phyloP scores from a whole-genome alignment of 768 basidiomycete species.

The Hypholoma fasciculare region DNA sequence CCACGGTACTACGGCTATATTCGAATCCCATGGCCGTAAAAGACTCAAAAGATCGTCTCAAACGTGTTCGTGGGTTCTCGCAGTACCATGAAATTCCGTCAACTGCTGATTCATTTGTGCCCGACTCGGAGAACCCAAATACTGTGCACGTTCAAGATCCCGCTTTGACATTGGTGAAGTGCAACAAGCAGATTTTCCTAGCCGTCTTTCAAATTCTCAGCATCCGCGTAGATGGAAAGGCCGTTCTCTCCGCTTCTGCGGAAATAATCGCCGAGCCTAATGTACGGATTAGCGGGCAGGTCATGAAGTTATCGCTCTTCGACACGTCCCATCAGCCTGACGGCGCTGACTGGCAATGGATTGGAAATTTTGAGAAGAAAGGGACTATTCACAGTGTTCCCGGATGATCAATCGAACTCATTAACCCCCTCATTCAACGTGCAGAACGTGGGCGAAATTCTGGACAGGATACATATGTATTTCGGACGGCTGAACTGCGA shows the following conservation, averaged over 20 bases:
- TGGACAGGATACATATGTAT: constrained; percentile 1
- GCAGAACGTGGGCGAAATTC: constrained; percentile 3
- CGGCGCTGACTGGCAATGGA: constrained; percentile 14
- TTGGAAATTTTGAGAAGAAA: constrained; percentile 6
- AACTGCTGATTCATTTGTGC: neutral
- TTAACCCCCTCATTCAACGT: constrained; percentile 3
- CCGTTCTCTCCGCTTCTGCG: neutral
- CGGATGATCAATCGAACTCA: constrained; percentile 7
- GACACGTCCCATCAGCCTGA: neutral
- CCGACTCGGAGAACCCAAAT: neutral
- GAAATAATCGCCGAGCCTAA: constrained; percentile 5
- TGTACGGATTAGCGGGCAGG: constrained; percentile 2
- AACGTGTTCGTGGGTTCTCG: constrained; percentile 12
- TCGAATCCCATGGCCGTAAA: constrained; percentile 7
- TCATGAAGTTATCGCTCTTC: constrained; percentile 9
- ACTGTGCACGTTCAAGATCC: constrained; percentile 9
- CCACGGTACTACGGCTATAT: constrained; percentile 8
- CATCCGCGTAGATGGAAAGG: neutral
- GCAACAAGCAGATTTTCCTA: constrained; percentile 2
- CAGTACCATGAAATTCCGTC: constrained; percentile 9
- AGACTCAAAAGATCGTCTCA: constrained; percentile 14
- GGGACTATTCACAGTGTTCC: constrained; percentile 2
- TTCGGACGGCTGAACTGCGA: neutral
- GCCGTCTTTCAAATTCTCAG: constrained; percentile 10
- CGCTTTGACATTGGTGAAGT: constrained; percentile 3